A percentile compares a stretch with the other conserved stretches of the same genome.
Conservation (phyloP, 331 rosid genomes). For the Arachis monticola region DNA sequence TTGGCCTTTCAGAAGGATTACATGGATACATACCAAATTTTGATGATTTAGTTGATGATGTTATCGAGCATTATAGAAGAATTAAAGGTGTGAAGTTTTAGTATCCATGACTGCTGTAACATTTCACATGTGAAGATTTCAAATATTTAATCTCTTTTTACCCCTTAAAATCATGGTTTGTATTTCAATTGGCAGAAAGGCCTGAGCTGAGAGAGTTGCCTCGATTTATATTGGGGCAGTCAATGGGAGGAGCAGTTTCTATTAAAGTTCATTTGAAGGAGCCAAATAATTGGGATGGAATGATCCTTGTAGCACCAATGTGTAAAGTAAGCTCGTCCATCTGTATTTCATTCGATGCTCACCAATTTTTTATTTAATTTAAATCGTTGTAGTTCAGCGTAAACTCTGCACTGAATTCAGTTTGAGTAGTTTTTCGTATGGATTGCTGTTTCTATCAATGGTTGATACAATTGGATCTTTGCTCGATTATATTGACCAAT, state of each 20-base stretch:
- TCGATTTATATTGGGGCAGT: conserved; percentile 76
- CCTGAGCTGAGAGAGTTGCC: conserved; percentile 77
- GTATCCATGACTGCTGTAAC: not conserved
- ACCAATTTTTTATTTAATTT: conserved; percentile 13
- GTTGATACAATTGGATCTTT: not conserved
- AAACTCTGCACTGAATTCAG: conserved; percentile 6
- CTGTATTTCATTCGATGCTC: conserved; percentile 20
- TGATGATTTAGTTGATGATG: conserved; percentile 69
- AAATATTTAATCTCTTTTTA: too few species aligned
- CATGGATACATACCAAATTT: conserved; percentile 84
- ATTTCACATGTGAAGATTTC: not conserved
- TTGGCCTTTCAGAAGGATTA: conserved; percentile 90
- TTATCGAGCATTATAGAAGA: conserved; percentile 71
- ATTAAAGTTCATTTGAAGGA: conserved; percentile 82
- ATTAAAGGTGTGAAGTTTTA: conserved; percentile 60
- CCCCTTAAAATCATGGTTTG: conserved; percentile 13
- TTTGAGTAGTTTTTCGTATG: not conserved
- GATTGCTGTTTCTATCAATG: not conserved
- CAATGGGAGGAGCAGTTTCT: conserved; percentile 92
- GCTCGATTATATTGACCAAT: conserved; percentile 7
- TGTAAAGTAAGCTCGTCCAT: conserved; percentile 72
- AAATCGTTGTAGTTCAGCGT: not conserved
- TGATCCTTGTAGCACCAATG: conserved; percentile 92
- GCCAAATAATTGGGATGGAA: conserved; percentile 77
- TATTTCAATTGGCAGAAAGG: conserved; percentile 51